Base-by-base conservation (phyloP, 176 grass and related monocot species). In the Pontederia crassipes region DNA sequence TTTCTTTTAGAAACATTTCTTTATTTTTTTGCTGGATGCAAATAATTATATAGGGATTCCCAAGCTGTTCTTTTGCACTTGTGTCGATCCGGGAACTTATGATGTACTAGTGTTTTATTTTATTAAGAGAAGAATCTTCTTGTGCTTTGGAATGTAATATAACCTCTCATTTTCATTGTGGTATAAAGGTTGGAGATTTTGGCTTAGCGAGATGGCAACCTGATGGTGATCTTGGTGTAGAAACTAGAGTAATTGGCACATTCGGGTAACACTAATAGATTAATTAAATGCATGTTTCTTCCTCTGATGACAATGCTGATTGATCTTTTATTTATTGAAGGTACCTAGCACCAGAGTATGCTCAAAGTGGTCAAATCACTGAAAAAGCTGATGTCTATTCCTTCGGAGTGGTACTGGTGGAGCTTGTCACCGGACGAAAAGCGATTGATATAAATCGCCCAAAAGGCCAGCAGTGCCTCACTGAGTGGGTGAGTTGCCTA, bases 311-410 rank as follows among this genome's bases (percentile, higher is more conserved):
- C n/a, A 17, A 26, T 29, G 32, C 10, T 70, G 18, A 69, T 55
- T 59, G 14, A 71, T 35, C 27, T 79, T 53, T 48, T 64, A 59
- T 53, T 55, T 15, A 11, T 18, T 80, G 61, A 70, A 90, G 87
- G 58, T 90, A 86, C 72, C 66, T 90, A 56, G 87, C 87, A 48
- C 87, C 94, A 0, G 94, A 98, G 67, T 98, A 98, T 81, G 84
- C 94, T 1, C 88, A 98, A 64, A 98, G 81, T 66, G 94, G 94
- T 52, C 94, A 92, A 67, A 93, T 98, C 75, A 98, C 94, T 15
- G 94, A 98, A 73, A 93, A 98, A 58, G 94, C 94, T 40, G 94
- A 98, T 72, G 94, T 93, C 12, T 98, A 92, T 62, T 93, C 88
- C 45, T 98, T 98, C 59, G 94, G 94, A 54, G 94, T 98, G 59